Percentiles rank a stretch among this genome's conserved stretches.
These are phyloP conservation scores for Hamamelis virginiana DNA, from an alignment of 164 flowering plant species.

Conservation along the genomic window DNA sequence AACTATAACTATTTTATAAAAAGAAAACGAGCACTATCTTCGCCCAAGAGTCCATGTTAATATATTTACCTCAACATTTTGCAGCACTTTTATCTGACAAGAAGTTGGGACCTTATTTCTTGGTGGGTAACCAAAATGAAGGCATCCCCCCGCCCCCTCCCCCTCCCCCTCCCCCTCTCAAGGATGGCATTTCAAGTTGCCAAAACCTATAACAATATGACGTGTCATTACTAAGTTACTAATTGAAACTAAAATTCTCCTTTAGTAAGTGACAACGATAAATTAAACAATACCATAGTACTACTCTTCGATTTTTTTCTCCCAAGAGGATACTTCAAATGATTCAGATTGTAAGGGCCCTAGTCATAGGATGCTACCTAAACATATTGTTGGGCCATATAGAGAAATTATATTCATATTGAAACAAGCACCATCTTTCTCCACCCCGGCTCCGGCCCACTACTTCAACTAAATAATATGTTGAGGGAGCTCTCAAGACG, in stretches of 20 bases:
- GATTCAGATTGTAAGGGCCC: background rate
- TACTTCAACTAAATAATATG: too few relatives aligned
- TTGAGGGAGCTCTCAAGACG: too few relatives aligned
- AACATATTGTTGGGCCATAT: too few relatives aligned
- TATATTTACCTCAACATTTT: conserved; percentile 24
- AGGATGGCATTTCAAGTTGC: background rate
- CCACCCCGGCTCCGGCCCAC: too few relatives aligned
- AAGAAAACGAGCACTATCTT: background rate
- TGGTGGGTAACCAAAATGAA: background rate
- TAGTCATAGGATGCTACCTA: too few relatives aligned
- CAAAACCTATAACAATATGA: conserved; percentile 19
- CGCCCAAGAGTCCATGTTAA: conserved; percentile 9
- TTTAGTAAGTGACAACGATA: background rate
- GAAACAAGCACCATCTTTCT: too few relatives aligned
- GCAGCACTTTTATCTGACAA: conserved; percentile 9
- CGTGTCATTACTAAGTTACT: background rate
- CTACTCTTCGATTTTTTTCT: background rate
- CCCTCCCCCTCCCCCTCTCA: too few relatives aligned
- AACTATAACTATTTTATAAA: background rate
- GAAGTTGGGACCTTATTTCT: conserved; percentile 7
- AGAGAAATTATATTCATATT: too few relatives aligned
- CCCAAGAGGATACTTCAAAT: background rate
- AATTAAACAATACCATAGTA: background rate
- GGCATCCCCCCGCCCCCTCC: too few relatives aligned
- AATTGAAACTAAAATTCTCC: background rate